These are phyloP conservation scores for Glomus cerebriforme DNA, from an alignment of 192 early-diverging fungal genomes.

Conservation along the genomic window DNA sequence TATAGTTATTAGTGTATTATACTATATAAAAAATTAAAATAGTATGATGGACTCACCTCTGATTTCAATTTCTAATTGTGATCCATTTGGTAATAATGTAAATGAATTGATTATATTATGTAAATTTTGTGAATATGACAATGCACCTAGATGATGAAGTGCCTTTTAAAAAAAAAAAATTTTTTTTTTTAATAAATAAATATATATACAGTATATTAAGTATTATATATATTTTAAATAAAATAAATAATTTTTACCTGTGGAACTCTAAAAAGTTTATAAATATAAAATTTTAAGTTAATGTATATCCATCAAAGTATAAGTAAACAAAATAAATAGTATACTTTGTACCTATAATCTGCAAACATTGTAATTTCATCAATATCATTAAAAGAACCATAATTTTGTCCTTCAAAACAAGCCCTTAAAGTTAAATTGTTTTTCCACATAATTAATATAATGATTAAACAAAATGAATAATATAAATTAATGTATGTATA, in stretches of 20 bases:
- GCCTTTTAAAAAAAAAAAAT: slow-evolving; percentile 61
- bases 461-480: no score
- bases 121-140: slow-evolving; percentile 68
- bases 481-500: slow-evolving; percentile 21
- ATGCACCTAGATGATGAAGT: slow-evolving; percentile 65
- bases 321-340: not conserved
- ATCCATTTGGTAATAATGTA: slow-evolving; percentile 57
- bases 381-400: slow-evolving; percentile 72
- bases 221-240: no score
- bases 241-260: not conserved
- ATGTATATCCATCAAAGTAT: no score
- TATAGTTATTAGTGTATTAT: no score
- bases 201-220: not conserved
- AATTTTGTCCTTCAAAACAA: slow-evolving; percentile 70
- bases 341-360: slow-evolving; percentile 60
- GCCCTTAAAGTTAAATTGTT: slow-evolving; percentile 64
- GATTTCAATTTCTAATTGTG: slow-evolving; percentile 76
- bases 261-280: slow-evolving; percentile 7
- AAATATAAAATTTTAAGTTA: no score
- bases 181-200: not conserved
- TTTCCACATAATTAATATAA: no score
- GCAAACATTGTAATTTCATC: slow-evolving; percentile 89
- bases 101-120: slow-evolving; percentile 42
- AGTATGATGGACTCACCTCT: no score
- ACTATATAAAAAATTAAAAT: no score